phyloP scores from a whole-genome alignment of 345 rosid species.

The Hibiscus tridactylites region DNA sequence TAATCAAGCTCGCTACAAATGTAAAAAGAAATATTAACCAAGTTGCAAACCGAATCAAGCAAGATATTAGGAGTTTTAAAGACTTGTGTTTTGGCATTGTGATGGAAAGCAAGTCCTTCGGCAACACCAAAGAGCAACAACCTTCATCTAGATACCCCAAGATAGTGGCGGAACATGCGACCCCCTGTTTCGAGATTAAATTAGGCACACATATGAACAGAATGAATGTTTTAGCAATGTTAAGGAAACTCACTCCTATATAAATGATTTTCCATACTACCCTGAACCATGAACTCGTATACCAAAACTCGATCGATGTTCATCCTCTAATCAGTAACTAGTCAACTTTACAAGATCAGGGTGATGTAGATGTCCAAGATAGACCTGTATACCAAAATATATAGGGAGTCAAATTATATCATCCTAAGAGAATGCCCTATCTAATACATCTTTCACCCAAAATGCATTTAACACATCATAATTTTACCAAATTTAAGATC shows the following conservation, averaged over 20 bases:
- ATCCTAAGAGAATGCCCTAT: neutral
- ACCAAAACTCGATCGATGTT: slow-evolving; percentile 66
- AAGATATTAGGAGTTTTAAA: slow-evolving; percentile 90
- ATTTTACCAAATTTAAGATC: no score
- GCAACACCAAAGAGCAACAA: no score
- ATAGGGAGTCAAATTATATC: neutral
- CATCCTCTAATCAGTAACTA: slow-evolving; percentile 71
- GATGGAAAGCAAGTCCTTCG: slow-evolving; percentile 91
- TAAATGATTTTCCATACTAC: slow-evolving; percentile 71
- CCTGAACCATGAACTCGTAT: slow-evolving; percentile 67
- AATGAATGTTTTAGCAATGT: neutral
- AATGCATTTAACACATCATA: neutral
- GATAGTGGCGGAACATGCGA: slow-evolving; percentile 79
- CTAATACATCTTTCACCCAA: neutral
- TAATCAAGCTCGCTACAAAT: neutral
- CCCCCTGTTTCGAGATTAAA: slow-evolving; percentile 37
- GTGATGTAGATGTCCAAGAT: slow-evolving; percentile 53
- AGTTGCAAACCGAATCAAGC: slow-evolving; percentile 57
- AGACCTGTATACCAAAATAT: slow-evolving; percentile 38
- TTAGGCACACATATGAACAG: neutral
- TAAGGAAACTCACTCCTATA: slow-evolving; percentile 49
- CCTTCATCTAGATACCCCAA: slow-evolving; percentile 69
- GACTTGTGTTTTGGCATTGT: slow-evolving; percentile 71
- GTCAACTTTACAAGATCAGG: slow-evolving; percentile 67
- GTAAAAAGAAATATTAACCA: neutral